phyloP scores from a whole-genome alignment of 148 eudicot genomes.

The Amaranthus palmeri region DNA sequence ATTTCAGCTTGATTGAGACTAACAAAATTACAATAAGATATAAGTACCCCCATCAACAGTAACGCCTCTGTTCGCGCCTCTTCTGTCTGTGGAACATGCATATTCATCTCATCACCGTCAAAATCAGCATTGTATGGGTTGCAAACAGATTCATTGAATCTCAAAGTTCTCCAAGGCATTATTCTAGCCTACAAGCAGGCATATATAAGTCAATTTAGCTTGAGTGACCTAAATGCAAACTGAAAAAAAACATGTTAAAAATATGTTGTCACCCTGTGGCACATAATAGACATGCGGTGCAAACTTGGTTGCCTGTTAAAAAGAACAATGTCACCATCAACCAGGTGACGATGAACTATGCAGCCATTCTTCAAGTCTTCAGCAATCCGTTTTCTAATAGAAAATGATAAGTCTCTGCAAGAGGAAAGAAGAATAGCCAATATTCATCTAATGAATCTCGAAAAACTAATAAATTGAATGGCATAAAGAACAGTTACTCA shows the following conservation, averaged over 20 bases:
- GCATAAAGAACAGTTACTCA: constrained; percentile 25
- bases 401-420: constrained; percentile 59
- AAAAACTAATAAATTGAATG: not conserved
- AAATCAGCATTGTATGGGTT: constrained; percentile 97
- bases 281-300: constrained; percentile 98
- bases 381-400: constrained; percentile 55
- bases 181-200: constrained; percentile 61
- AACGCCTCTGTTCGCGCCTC: constrained; percentile 94
- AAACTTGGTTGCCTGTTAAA: constrained; percentile 93
- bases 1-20: not conserved
- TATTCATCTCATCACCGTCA: constrained; percentile 98
- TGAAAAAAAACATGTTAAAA: not conserved
- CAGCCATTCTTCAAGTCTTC: constrained; percentile 70
- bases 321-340: constrained; percentile 85
- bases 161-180: constrained; percentile 93
- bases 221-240: not conserved
- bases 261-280: constrained; percentile 56
- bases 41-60: constrained; percentile 79
- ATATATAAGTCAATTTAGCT: constrained; percentile 10
- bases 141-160: constrained; percentile 97
- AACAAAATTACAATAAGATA: not conserved
- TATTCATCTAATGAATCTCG: constrained; percentile 2
- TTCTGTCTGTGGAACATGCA: constrained; percentile 95
- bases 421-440: constrained; percentile 6
- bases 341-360: constrained; percentile 74